Conservation (phyloP, 1,284 basidiomycete genomes). For the Cryptococcus hybrid region DNA sequence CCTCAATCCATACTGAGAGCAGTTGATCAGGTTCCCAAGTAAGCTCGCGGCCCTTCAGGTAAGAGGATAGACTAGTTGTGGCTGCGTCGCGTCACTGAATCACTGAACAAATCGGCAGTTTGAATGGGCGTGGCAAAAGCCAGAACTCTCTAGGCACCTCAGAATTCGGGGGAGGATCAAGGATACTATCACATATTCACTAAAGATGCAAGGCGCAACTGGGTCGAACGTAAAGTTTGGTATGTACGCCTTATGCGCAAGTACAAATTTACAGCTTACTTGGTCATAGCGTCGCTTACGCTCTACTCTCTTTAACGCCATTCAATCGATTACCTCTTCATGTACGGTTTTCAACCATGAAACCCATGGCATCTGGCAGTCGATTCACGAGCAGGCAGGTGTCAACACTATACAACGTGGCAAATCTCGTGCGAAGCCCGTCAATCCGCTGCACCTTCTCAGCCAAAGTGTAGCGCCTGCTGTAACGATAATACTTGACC, state of each 20-base stretch:
- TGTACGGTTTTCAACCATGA: conserved; percentile 67
- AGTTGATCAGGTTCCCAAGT: conserved; percentile 65
- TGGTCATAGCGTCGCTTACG: conserved; percentile 33
- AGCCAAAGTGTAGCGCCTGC: conserved; percentile 54
- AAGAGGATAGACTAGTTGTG: conserved; percentile 2
- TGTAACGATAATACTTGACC: conserved; percentile 58
- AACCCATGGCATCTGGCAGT: conserved; percentile 34
- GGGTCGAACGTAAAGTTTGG: conserved; percentile 40
- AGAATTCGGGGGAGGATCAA: neutral
- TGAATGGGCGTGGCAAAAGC: conserved; percentile 91
- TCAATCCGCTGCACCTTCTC: neutral
- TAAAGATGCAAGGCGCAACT: conserved; percentile 37
- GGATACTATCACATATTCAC: conserved; percentile 30
- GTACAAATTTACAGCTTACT: neutral
- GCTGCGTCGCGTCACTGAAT: no score
- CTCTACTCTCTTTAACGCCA: conserved; percentile 36
- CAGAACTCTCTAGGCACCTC: conserved; percentile 53
- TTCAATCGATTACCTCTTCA: conserved; percentile 44
- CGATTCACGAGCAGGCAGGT: neutral
- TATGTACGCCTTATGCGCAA: conserved; percentile 9
- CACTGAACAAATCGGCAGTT: conserved; percentile 54
- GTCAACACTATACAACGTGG: neutral
- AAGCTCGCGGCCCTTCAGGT: conserved; percentile 69
- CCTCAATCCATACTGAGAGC: neutral
- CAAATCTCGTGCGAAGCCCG: neutral